Evolutionary conservation across 1,284 basidiomycete genomes (phyloP).

Genomic region (Cryptococcus floricola): DNA sequence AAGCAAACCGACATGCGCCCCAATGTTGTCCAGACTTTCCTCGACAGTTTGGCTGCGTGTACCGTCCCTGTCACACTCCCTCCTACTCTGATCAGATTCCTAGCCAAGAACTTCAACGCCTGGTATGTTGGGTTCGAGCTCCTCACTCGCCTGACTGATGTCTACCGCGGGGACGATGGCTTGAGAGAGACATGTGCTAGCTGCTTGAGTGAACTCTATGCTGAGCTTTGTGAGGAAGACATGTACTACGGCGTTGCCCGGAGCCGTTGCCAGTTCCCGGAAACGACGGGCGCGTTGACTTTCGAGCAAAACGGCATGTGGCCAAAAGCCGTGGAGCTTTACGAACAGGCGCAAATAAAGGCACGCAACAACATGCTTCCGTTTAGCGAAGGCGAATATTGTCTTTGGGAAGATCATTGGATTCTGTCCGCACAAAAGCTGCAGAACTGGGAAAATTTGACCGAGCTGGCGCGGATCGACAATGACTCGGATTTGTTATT

Average conservation of each 20-base stretch:
- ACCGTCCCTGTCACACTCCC: slow-evolving; percentile 82
- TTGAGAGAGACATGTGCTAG: slow-evolving; percentile 83
- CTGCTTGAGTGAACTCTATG: slow-evolving; percentile 90
- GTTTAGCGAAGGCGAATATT: slow-evolving; percentile 94
- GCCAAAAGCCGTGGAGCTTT: slow-evolving; percentile 84
- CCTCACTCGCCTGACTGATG: slow-evolving; percentile 68
- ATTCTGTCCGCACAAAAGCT: slow-evolving; percentile 92
- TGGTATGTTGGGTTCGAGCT: slow-evolving; percentile 93
- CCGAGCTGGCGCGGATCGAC: slow-evolving; percentile 88
- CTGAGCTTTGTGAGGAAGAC: slow-evolving; percentile 93
- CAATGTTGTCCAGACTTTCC: slow-evolving; percentile 88
- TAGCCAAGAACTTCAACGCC: slow-evolving; percentile 91
- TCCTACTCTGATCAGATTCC: slow-evolving; percentile 92
- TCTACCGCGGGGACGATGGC: slow-evolving; percentile 74
- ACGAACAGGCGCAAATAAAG: slow-evolving; percentile 87
- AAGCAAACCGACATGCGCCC: slow-evolving; percentile 87
- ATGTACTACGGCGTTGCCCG: slow-evolving; percentile 97
- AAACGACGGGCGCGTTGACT: slow-evolving; percentile 88
- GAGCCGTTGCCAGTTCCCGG: slow-evolving; percentile 76
- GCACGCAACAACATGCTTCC: slow-evolving; percentile 78
- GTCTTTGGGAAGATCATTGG: slow-evolving; percentile 99
- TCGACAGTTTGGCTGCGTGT: slow-evolving; percentile 79
- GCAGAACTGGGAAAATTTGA: slow-evolving; percentile 94
- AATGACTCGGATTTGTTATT: slow-evolving; percentile 87
- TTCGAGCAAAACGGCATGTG: slow-evolving; percentile 98